Percentiles rank a stretch among this genome's conserved stretches.
Evolutionary conservation across 2,329 filamentous ascomycete genomes (phyloP).

Genomic region (Tolypocladium album): DNA sequence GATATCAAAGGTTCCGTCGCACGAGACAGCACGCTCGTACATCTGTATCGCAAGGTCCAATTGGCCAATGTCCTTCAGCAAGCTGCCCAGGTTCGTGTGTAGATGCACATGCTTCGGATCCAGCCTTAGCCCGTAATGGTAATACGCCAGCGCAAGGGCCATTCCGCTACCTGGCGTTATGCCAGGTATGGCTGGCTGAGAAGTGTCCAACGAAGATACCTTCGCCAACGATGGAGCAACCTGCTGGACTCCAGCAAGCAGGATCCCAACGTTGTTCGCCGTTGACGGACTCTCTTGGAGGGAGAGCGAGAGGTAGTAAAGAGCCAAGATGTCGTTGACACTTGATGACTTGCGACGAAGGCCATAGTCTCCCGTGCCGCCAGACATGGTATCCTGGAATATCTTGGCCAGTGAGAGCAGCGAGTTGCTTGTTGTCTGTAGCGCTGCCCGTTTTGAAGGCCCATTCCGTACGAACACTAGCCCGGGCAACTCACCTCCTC

Average conservation of each 20-base stretch:
- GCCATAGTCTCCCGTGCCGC: constrained; percentile 44
- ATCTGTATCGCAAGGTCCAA: constrained; percentile 85
- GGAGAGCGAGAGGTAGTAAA: constrained; percentile 92
- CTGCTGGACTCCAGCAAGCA: constrained; percentile 90
- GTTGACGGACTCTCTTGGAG: constrained; percentile 94
- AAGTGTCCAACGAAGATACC: constrained; percentile 4
- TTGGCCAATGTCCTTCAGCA: constrained; percentile 93
- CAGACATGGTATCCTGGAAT: constrained; percentile 91
- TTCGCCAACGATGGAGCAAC: constrained; percentile 19
- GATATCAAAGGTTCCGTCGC: constrained; percentile 93
- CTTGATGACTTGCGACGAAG: constrained; percentile 56
- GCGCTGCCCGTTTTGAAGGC: constrained; percentile 63
- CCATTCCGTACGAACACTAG: constrained; percentile 62
- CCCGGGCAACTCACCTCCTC: constrained; percentile 68
- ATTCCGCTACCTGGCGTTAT: constrained; percentile 79
- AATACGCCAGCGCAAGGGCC: constrained; percentile 81
- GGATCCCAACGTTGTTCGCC: constrained; percentile 94
- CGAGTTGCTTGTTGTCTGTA: constrained; percentile 93
- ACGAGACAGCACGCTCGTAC: constrained; percentile 91
- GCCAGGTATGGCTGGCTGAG: constrained; percentile 53
- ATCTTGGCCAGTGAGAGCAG: constrained; percentile 93
- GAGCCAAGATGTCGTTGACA: constrained; percentile 81
- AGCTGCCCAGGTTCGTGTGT: constrained; percentile 89
- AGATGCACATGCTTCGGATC: constrained; percentile 88
- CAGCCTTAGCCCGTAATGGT: constrained; percentile 83